These are phyloP conservation scores for Cystobasidiaceae sp. DNA, from an alignment of 1,284 basidiomycete species.

Conservation along the genomic window DNA sequence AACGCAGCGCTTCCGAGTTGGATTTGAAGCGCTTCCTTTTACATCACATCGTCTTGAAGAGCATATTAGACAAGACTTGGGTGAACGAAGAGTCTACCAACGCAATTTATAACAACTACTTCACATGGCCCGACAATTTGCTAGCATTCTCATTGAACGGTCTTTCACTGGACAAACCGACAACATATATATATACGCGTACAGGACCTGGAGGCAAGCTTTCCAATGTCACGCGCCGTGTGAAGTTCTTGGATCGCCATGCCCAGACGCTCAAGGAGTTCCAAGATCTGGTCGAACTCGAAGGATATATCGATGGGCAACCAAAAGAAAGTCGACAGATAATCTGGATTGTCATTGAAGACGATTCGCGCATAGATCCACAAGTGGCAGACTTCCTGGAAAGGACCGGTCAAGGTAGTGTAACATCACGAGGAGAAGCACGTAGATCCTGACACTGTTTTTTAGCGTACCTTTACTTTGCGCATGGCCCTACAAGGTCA, in stretches of 20 bases:
- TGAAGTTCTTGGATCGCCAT: conserved; percentile 1
- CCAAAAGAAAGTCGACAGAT: not conserved
- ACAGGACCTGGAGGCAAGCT: conserved; percentile 21
- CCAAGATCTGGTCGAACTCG: not conserved
- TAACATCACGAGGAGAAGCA: not conserved
- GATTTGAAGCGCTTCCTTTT: conserved; percentile 5
- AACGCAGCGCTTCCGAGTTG: not conserved
- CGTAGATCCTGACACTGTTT: not conserved
- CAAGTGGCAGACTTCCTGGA: not conserved
- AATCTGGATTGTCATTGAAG: conserved; percentile 20
- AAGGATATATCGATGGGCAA: conserved; percentile 19
- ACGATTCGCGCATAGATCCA: conserved; percentile 4
- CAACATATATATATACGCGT: conserved; percentile 21
- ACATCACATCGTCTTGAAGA: conserved; percentile 10
- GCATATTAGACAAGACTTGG: conserved; percentile 1
- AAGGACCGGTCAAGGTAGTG: not conserved
- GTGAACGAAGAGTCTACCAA: not conserved
- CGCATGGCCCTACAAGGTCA: conserved; percentile 15
- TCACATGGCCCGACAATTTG: conserved; percentile 1
- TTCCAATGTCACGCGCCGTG: not conserved
- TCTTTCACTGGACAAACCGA: conserved; percentile 7
- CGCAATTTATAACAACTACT: conserved; percentile 2
- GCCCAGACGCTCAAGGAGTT: not conserved
- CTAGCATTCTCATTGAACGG: conserved; percentile 2
- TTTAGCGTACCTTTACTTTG: conserved; percentile 19